Base-by-base conservation (phyloP, 2,329 filamentous ascomycete genomes). In the Cordyceps militaris region DNA sequence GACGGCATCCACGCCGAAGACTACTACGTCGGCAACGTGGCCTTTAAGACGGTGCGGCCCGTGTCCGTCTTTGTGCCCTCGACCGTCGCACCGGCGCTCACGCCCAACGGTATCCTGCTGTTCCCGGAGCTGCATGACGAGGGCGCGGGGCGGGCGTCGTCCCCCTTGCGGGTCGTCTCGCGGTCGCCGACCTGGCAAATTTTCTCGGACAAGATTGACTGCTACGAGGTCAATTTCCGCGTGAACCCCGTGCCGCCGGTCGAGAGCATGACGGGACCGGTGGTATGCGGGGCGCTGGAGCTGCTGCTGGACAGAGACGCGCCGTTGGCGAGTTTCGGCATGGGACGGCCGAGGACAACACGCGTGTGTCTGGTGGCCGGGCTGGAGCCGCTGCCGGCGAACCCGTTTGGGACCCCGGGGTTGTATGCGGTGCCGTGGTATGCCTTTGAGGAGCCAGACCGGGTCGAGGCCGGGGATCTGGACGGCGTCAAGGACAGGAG, bases 391-490 rank as follows among this genome's bases (percentile, higher is more conserved):
- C 53, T 66, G 34, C 60, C 60, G 1, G 47, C 61, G 1, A 68
- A 68, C 46, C 61, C 63, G 2, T 66, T 68, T n/a, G 65, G 59
- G 4, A 68, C 65, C 1, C 60, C 61, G n/a, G 61, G 66, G 21
- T 55, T 67, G 51, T 68, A 67, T 40, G 62, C 62, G 16, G 59
- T 59, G 24, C 66, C 66, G 13, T 68, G 66, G 66, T 68, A 63
- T 23, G 64, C 66, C 2, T 69, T 69, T 49, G 66, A 66, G 46
- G 59, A 61, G 16, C 61, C 23, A 26, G 19, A 16, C 32, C 24
- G 23, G 21, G 32, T 50, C 10, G 48, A 38, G 13, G 30, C 21
- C 19, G 48, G 48, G 6, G 48, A 50, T 13, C 14, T 30, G 23
- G 36, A 28, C 9, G 24, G 49, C 13, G 49, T 42, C 23, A 52